Conservation (phyloP, 2,329 filamentous ascomycete genomes). For the Leptosphaerulina australis region DNA sequence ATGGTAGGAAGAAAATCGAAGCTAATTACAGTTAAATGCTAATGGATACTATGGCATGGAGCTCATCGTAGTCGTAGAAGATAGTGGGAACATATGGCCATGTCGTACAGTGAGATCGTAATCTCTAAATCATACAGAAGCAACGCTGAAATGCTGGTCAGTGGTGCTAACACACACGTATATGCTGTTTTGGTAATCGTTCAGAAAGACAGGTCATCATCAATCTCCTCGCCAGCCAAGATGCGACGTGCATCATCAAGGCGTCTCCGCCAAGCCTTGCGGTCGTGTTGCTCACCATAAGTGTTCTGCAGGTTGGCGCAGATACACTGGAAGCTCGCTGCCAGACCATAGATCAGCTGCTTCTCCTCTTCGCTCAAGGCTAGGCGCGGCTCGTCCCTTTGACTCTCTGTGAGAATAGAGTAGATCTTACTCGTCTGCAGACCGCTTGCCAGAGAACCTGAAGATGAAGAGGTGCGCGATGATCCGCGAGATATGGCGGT, state of each 20-base stretch:
- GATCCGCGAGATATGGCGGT: constrained; percentile 37
- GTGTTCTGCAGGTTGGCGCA: constrained; percentile 58
- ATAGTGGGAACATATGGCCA: constrained; percentile 7
- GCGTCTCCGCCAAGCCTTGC: constrained; percentile 69
- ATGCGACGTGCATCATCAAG: constrained; percentile 76
- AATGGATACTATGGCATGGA: constrained; percentile 14
- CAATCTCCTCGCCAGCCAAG: constrained; percentile 67
- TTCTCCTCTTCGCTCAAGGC: constrained; percentile 61
- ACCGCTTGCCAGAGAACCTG: constrained; percentile 37
- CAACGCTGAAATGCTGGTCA: constrained; percentile 15
- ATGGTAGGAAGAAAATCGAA: constrained; percentile 10
- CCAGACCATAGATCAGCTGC: constrained; percentile 56
- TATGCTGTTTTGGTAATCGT: constrained; percentile 13
- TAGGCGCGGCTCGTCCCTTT: constrained; percentile 39
- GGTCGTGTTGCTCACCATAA: constrained; percentile 60
- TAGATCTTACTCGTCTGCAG: constrained; percentile 51
- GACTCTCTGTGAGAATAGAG: constrained; percentile 50
- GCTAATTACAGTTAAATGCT: constrained; percentile 8
- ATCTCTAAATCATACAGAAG: constrained; percentile 16
- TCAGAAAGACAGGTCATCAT: constrained; percentile 44
- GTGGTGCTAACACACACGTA: constrained; percentile 35
- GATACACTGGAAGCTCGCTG: constrained; percentile 62
- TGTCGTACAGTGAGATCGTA: constrained; percentile 15
- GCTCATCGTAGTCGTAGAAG: constrained; percentile 17
- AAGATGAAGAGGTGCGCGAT: constrained; percentile 40